Conservation (phyloP, 495 filamentous ascomycete genomes). For the Diplogelasinospora grovesii region DNA sequence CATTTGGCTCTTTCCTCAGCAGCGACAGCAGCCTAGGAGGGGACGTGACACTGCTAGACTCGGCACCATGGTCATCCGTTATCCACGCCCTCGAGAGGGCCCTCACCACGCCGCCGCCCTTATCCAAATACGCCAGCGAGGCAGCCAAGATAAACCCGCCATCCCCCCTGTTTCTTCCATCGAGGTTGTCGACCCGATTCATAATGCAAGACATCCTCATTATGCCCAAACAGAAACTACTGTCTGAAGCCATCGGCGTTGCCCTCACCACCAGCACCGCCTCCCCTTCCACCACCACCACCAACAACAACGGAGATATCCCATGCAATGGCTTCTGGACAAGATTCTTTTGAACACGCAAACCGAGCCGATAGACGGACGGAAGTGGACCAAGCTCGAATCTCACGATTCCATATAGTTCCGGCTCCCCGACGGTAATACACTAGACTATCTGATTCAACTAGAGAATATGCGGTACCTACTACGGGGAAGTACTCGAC, state of each 20-base stretch:
- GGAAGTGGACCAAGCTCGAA: conserved; percentile 63
- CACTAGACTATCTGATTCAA: conserved; percentile 69
- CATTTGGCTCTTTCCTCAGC: conserved; percentile 58
- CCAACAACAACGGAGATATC: conserved; percentile 54
- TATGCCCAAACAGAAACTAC: too few relatives aligned
- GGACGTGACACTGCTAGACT: too few relatives aligned
- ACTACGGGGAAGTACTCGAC: too few relatives aligned
- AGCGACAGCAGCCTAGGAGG: too few relatives aligned
- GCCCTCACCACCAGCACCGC: conserved; percentile 30
- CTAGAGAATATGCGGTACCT: conserved; percentile 94
- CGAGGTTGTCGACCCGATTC: conserved; percentile 44
- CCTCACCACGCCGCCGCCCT: conserved; percentile 39
- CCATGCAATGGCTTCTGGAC: conserved; percentile 90
- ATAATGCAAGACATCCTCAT: conserved; percentile 59
- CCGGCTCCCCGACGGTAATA: conserved; percentile 51
- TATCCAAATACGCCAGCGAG: conserved; percentile 54
- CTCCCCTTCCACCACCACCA: conserved; percentile 32
- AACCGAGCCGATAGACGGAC: conserved; percentile 20
- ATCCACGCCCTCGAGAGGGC: conserved; percentile 43
- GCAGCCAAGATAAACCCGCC: conserved; percentile 39
- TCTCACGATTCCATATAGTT: conserved; percentile 80
- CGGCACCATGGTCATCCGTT: conserved; percentile 66
- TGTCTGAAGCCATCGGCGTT: too few relatives aligned
- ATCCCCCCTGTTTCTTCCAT: conserved; percentile 31
- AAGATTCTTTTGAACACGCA: conserved; percentile 55